Base-by-base conservation (phyloP, 2,329 filamentous ascomycete species). In the Thyridium curvatum region DNA sequence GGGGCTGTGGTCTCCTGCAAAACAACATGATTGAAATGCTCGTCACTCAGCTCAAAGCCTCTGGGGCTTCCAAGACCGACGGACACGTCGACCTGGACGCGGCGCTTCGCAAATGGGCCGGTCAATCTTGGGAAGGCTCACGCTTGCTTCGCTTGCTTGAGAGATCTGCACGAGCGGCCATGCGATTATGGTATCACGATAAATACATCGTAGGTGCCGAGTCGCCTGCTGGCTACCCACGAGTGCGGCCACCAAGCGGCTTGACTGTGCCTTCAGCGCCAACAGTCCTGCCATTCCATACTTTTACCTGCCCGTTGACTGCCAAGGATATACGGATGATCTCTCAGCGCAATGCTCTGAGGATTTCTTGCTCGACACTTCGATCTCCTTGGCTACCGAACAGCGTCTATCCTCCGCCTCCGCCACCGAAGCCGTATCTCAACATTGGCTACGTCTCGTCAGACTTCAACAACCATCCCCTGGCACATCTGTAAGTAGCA, bases 401-500 rank as follows among this genome's bases (percentile, higher is more conserved):
- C 34, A 81, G 80, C 0, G 86, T 97, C 0, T 95, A 86, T 52
- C 77, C 79, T n/a, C 93, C 93, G 3, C 93, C 93, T 0, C 62
- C 77, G 3, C 90, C 93, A 2, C 93, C 93, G 2, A 73, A 69
- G 32, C 89, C 90, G 1, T 79, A 84, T 47, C 71, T 98, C n/a
- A 91, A 88, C 49, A 80, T 98, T 43, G 93, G 93, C 34, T 98
- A 98, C 59, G 82, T 98, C 30, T 97, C 93, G 4, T 97, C 93
- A 0, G 93, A 98, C 62, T 98, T 98, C 64, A 98, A 98, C 56
- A 98, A 98, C 52, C 93, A 98, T 56, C 93, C 93, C 4, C 68
- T 98, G 28, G 93, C 93, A 17, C 93, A 98, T 64, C 62, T 98
- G 72, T 79, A 66, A 65, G 73, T 52, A 12, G 10, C n/a, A 13